A percentile compares a stretch with the other conserved stretches of the same genome.
Evolutionary conservation across 306 rosid species (phyloP).

Genomic region (Inga laurina): DNA sequence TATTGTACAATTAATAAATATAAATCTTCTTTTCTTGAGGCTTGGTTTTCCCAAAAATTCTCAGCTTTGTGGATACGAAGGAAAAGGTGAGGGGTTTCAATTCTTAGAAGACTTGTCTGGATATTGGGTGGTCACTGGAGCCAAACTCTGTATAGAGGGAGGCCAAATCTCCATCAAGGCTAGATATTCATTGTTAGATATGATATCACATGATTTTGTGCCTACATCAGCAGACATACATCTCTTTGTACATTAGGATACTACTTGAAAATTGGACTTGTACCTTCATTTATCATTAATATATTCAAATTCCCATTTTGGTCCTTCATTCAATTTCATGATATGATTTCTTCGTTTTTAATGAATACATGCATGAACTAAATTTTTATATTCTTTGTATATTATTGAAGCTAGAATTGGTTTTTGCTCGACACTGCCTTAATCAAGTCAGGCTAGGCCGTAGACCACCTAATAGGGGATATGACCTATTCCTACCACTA

Average conservation of each 20-base stretch:
- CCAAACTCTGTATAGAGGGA: constrained; percentile 56
- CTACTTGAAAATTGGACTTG: not conserved
- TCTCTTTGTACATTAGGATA: not conserved
- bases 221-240: too few species aligned
- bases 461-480: too few species aligned
- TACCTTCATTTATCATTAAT: not conserved
- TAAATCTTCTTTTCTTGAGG: not conserved
- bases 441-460: too few species aligned
- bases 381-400: too few species aligned
- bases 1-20: too few species aligned
- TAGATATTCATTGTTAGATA: constrained; percentile 57
- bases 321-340: not conserved
- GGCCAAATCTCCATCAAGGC: constrained; percentile 58
- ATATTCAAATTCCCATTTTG: not conserved
- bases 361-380: too few species aligned
- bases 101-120: constrained; percentile 60
- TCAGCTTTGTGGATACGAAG: constrained; percentile 41
- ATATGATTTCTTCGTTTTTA: not conserved
- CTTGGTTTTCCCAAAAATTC: too few species aligned
- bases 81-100: constrained; percentile 65
- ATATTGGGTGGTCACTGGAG: constrained; percentile 74
- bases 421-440: too few species aligned
- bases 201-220: not conserved
- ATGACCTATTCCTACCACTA: too few species aligned
- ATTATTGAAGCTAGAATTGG: too few species aligned